phyloP scores from a whole-genome alignment of 176 grass and related monocot genomes.

The Avena eriantha region DNA sequence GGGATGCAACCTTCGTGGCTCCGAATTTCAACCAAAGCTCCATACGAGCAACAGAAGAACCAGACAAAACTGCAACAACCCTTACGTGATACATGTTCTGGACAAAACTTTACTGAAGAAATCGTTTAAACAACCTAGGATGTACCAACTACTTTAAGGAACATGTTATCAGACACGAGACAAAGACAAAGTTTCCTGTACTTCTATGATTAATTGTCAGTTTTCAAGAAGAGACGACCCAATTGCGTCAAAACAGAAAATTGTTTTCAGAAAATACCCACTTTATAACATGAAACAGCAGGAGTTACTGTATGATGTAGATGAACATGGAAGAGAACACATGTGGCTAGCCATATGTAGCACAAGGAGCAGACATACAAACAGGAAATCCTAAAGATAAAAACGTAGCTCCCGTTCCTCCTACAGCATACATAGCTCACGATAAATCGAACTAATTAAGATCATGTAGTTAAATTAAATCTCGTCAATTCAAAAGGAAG shows the following conservation, averaged over 20 bases:
- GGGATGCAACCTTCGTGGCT: constrained; percentile 13
- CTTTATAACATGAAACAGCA: not conserved
- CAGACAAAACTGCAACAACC: constrained; percentile 6
- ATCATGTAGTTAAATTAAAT: not conserved
- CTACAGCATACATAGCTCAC: not conserved
- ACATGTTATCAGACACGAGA: not conserved
- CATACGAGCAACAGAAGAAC: not conserved
- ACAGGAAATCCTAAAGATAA: not conserved
- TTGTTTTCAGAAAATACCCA: not conserved
- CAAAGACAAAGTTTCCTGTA: not conserved
- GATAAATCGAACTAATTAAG: not conserved
- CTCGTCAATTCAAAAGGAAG: not conserved
- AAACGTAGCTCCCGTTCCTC: not conserved
- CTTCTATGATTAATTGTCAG: not conserved
- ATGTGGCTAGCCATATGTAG: not conserved
- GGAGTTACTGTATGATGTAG: not conserved
- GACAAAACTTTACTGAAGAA: not conserved
- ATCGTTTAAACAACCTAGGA: not conserved
- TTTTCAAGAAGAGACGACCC: not conserved
- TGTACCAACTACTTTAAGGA: not conserved
- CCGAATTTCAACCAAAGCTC: constrained; percentile 3
- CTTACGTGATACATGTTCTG: not conserved
- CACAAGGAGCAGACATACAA: not conserved
- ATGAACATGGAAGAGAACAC: not conserved
- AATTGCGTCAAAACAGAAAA: not conserved